Conservation (phyloP, 768 basidiomycete species). For the Agaricus subrufescens region DNA sequence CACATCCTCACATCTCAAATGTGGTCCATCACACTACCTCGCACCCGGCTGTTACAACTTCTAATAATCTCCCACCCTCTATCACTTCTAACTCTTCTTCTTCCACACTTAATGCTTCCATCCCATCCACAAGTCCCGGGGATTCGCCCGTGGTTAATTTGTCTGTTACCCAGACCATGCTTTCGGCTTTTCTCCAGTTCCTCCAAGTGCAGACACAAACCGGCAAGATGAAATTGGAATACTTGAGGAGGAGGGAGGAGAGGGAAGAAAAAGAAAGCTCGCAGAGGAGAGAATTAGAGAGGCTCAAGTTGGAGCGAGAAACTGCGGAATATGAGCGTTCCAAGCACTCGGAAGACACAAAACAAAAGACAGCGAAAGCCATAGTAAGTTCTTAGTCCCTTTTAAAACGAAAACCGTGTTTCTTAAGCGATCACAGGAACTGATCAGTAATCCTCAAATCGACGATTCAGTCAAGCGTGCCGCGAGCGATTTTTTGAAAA, state of each 20-base stretch:
- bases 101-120: constrained; percentile 10
- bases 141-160: constrained; percentile 29
- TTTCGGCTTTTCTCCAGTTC: constrained; percentile 53
- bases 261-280: constrained; percentile 59
- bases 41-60: constrained; percentile 10
- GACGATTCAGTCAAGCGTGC: constrained; percentile 61
- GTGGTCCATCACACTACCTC: constrained; percentile 10
- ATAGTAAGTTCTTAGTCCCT: constrained; percentile 33
- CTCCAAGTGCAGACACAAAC: constrained; percentile 67
- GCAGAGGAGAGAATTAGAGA: constrained; percentile 48
- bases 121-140: constrained; percentile 13
- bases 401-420: neutral
- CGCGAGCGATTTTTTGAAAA: constrained; percentile 70
- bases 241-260: constrained; percentile 61
- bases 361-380: constrained; percentile 63
- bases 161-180: constrained; percentile 51
- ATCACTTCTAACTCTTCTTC: constrained; percentile 5
- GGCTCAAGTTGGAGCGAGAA: constrained; percentile 51
- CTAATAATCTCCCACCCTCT: constrained; percentile 9
- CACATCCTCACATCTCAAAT: constrained; percentile 1
- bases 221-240: constrained; percentile 66
- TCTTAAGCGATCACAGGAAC: constrained; percentile 30
- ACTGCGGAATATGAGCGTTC: constrained; percentile 49
- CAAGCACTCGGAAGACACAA: constrained; percentile 45
- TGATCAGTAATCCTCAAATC: constrained; percentile 53